Percentiles rank a stretch among this genome's conserved stretches.
Conservation (phyloP, 805 yeast genomes). For the Cyberlindnera maritima region DNA sequence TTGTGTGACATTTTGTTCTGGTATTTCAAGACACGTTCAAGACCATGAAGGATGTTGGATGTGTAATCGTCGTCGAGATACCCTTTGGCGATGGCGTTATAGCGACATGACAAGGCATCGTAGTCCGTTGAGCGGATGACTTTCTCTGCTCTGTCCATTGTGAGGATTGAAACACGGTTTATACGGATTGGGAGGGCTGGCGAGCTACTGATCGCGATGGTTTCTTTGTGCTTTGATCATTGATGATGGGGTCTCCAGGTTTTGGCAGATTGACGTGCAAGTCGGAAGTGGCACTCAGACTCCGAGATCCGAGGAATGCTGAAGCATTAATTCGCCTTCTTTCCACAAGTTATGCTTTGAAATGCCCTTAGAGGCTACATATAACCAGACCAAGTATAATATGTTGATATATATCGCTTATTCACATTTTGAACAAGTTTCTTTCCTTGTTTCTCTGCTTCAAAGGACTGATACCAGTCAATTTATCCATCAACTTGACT, state of each 20-base stretch:
- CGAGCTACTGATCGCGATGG: no score
- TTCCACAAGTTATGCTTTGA: no score
- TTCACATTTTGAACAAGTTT: slow-evolving; percentile 22
- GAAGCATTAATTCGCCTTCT: neutral
- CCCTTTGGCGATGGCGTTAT: slow-evolving; percentile 46
- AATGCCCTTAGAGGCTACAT: no score
- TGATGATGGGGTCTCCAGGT: neutral
- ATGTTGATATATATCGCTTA: no score
- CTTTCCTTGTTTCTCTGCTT: slow-evolving; percentile 28
- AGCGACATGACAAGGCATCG: slow-evolving; percentile 68
- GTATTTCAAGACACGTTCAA: slow-evolving; percentile 22
- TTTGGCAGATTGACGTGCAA: neutral
- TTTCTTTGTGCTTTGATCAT: no score
- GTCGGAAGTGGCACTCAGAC: neutral
- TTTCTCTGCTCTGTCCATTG: slow-evolving; percentile 6
- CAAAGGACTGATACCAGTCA: slow-evolving; percentile 28
- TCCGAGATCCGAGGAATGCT: neutral
- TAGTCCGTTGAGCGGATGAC: slow-evolving; percentile 47
- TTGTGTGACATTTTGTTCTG: slow-evolving; percentile 23
- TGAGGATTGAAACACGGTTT: no score
- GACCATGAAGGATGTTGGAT: slow-evolving; percentile 15
- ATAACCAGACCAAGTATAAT: no score
- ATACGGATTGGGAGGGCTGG: no score
- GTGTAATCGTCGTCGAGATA: slow-evolving; percentile 43
- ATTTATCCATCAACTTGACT: slow-evolving; percentile 25